phyloP scores from a whole-genome alignment of 139 green algal species.

The Zygnema cylindricum region DNA sequence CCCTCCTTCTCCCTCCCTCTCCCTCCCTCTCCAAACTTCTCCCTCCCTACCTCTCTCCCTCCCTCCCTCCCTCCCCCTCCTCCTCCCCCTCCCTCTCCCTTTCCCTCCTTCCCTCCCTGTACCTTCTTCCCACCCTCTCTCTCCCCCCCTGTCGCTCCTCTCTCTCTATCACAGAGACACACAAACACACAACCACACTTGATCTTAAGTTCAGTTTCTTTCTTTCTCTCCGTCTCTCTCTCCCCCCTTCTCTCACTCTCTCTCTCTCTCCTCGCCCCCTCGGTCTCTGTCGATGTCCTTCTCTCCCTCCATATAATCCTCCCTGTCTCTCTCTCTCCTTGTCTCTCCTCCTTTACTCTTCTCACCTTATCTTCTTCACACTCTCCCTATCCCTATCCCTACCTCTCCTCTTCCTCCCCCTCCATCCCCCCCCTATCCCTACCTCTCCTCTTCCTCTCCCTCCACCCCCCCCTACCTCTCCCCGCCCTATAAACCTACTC shows the following conservation, averaged over 20 bases:
- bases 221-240: neutral
- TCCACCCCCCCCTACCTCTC: no score
- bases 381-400: neutral
- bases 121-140: neutral
- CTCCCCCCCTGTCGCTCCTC: neutral
- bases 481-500: neutral
- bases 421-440: neutral
- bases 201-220: neutral
- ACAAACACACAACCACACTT: neutral
- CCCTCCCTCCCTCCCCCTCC: neutral
- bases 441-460: neutral
- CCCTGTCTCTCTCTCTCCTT: constrained; percentile 24
- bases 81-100: neutral
- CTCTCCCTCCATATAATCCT: neutral
- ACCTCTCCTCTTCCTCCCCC: neutral
- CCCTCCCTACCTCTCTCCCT: neutral
- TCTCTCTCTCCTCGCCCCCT: neutral
- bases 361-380: neutral
- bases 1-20: neutral
- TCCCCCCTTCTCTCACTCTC: neutral
- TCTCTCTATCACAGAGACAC: neutral
- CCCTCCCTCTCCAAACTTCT: neutral
- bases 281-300: neutral
- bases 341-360: neutral
- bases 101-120: neutral